A percentile compares a stretch with the other conserved stretches of the same genome.
Evolutionary conservation across 108 stramenopile species (phyloP).

Genomic region (Cyclotella baltica): DNA sequence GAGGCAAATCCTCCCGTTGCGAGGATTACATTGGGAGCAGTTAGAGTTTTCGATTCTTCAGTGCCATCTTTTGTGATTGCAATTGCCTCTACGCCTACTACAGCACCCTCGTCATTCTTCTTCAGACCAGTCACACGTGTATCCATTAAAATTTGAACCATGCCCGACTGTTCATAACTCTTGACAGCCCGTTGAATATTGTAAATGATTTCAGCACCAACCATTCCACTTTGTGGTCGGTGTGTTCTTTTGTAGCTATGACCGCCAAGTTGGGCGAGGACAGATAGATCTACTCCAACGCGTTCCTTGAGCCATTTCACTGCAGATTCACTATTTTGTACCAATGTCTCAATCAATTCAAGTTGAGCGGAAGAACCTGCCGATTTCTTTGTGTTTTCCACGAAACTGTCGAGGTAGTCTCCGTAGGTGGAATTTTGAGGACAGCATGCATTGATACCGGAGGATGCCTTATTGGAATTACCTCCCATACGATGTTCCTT

Average conservation of each 20-base stretch:
- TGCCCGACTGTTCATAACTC: slow-evolving; percentile 75
- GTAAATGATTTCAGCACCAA: slow-evolving; percentile 89
- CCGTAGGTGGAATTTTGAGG: slow-evolving; percentile 68
- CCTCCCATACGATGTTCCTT: slow-evolving; percentile 91
- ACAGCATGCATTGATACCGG: slow-evolving; percentile 92
- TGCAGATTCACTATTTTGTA: slow-evolving; percentile 75
- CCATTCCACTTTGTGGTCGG: slow-evolving; percentile 88
- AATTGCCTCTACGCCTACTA: slow-evolving; percentile 66
- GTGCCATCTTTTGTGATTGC: slow-evolving; percentile 29
- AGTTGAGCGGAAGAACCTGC: slow-evolving; percentile 73
- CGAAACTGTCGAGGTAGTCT: slow-evolving; percentile 78
- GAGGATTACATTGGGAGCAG: slow-evolving; percentile 77
- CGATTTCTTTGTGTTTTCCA: slow-evolving; percentile 80
- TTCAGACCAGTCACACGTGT: slow-evolving; percentile 70
- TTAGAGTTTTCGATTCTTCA: slow-evolving; percentile 43
- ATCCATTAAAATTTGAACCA: slow-evolving; percentile 78
- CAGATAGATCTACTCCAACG: slow-evolving; percentile 83
- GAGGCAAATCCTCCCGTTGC: slow-evolving; percentile 94
- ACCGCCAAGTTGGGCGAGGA: slow-evolving; percentile 90
- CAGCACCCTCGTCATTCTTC: slow-evolving; percentile 61
- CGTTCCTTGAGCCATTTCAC: slow-evolving; percentile 85
- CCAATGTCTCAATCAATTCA: slow-evolving; percentile 79
- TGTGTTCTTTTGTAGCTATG: slow-evolving; percentile 89
- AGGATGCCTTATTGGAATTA: slow-evolving; percentile 94
- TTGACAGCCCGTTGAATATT: slow-evolving; percentile 86